Evolutionary conservation across 2,329 filamentous ascomycete genomes (phyloP), one percentile per base, ranked within the genome.

Genomic region (Aspergillus sp.): DNA sequence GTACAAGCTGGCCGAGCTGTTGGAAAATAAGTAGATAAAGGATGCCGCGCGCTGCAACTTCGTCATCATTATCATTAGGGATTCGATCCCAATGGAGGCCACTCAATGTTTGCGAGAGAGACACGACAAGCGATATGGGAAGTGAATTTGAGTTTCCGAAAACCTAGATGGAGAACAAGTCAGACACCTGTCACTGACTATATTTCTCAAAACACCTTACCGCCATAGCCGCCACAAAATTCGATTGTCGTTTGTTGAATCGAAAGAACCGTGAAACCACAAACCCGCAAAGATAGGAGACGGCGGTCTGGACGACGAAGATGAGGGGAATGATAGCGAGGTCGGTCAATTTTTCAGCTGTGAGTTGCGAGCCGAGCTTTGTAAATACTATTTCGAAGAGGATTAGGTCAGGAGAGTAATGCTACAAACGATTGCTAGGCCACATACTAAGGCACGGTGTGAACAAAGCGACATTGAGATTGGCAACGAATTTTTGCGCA

Each of bases 121-220:
- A 97, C 57, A 98, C 84, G 61, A 99, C 92, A 56, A 99, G 86
- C 0, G 95, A 99, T 61, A 99, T 98, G 0, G 95, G 95, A 19
- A 99, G 83, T 17, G 95, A 98, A 77, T 99, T 99, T 34, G 93
- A 98, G 75, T 99, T 99, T 67, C 93, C 95, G 73, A 99, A 99
- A 49, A 98, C 85, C 85, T 87, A 39, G 13, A 8, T 8, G 54
- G 20, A 50, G 17, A 40, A 20, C 19, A 54, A 42, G 22, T 37
- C 22, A 58, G 40, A 9, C 47, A 49, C 22, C 15, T n/a, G 17
- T 22, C 19, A n/a, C 13, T 17, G 48, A 39, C 13, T 15, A 40
- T 47, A 20, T 41, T 12, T 19, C 13, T 15, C 17, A 17, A 8
- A 7, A 19, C 40, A 24, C 75, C 81, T 64, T 79, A 87, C 86